Evolutionary conservation across 352 stramenopile genomes (phyloP).

Genomic region (Phytophthora tubulina): DNA sequence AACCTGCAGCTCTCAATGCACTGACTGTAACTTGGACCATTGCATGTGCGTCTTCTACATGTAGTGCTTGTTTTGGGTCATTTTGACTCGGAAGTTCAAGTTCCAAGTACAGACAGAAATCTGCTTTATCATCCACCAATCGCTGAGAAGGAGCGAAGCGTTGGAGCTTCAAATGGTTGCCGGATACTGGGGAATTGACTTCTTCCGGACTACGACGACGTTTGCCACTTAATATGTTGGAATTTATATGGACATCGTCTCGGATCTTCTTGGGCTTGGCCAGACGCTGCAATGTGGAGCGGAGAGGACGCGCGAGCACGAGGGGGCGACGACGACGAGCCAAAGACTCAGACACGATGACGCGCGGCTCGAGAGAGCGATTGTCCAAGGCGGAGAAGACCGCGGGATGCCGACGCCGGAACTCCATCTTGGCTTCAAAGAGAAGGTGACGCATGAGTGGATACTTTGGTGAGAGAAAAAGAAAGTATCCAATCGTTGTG

Average conservation of each 20-base stretch:
- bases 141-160: conserved; percentile 41
- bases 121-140: conserved; percentile 43
- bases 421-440: conserved; percentile 22
- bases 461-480: no score
- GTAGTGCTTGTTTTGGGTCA: conserved; percentile 2
- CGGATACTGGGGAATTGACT: background rate
- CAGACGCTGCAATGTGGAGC: conserved; percentile 25
- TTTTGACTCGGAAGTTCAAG: background rate
- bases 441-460: background rate
- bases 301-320: conserved; percentile 26
- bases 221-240: conserved; percentile 11
- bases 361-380: background rate
- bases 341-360: conserved; percentile 21
- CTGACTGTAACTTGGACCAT: conserved; percentile 48
- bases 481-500: no score
- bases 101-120: conserved; percentile 57
- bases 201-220: conserved; percentile 15
- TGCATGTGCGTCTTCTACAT: conserved; percentile 48
- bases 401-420: conserved; percentile 22
- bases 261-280: conserved; percentile 25
- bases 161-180: conserved; percentile 44
- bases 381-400: conserved; percentile 11
- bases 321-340: conserved; percentile 20
- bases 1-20: conserved; percentile 53
- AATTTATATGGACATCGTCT: background rate